These are phyloP conservation scores for Zygosaccharomyces bailii DNA, from an alignment of 805 yeast genomes.

Conservation along the genomic window DNA sequence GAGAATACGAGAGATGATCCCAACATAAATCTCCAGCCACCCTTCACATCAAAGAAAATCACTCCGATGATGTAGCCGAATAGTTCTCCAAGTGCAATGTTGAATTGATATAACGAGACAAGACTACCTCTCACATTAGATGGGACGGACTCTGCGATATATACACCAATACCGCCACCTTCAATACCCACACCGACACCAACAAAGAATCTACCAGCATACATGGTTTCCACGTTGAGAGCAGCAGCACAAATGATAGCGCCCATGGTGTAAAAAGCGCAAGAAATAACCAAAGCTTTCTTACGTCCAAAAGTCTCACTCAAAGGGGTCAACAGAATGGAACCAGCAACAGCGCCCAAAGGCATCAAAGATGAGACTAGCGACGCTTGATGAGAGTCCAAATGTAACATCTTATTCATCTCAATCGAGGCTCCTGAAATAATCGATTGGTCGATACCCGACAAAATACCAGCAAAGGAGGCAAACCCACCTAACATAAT, in stretches of 20 bases:
- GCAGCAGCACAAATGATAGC: conserved; percentile 57
- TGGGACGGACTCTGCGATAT: conserved; percentile 60
- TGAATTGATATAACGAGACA: conserved; percentile 61
- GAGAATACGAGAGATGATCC: conserved; percentile 62
- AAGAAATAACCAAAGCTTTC: conserved; percentile 50
- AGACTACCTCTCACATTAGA: conserved; percentile 55
- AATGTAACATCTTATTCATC: conserved; percentile 42
- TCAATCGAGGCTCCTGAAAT: conserved; percentile 61
- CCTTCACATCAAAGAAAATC: conserved; percentile 51
- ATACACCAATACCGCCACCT: conserved; percentile 62
- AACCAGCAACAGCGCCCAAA: conserved; percentile 65
- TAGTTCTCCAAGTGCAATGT: conserved; percentile 64
- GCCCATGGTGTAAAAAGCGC: conserved; percentile 59
- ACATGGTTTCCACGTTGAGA: conserved; percentile 45
- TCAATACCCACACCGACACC: conserved; percentile 67
- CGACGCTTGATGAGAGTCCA: conserved; percentile 45
- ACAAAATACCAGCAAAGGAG: conserved; percentile 59
- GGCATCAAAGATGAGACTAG: conserved; percentile 61
- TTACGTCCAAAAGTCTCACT: conserved; percentile 52
- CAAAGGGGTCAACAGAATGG: conserved; percentile 55
- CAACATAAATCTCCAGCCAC: conserved; percentile 64
- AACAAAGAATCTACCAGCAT: conserved; percentile 56
- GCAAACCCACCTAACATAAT: conserved; percentile 53
- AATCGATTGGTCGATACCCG: conserved; percentile 66
- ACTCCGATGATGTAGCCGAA: conserved; percentile 63